A percentile compares a stretch with the other conserved stretches of the same genome.
Evolutionary conservation across 345 rosid genomes (phyloP).

Genomic region (Arabidopsis arenosa): DNA sequence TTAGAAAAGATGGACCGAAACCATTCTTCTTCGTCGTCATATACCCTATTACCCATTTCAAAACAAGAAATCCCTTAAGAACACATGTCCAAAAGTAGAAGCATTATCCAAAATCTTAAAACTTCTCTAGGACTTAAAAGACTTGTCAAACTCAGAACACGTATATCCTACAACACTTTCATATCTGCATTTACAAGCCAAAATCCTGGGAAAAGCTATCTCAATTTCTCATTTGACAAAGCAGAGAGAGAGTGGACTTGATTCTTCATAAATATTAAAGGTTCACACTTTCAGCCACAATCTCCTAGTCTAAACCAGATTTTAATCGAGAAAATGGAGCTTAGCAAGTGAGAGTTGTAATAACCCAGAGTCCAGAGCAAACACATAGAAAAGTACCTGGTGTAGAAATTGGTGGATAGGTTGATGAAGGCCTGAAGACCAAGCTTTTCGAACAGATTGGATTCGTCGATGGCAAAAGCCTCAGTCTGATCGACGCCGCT

Average conservation of each 20-base stretch:
- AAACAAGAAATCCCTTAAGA: background rate
- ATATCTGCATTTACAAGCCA: background rate
- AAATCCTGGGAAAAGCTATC: background rate
- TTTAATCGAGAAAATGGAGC: background rate
- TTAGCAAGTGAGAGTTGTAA: background rate
- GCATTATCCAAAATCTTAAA: background rate
- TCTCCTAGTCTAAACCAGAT: background rate
- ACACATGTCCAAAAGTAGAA: background rate
- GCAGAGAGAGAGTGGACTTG: background rate
- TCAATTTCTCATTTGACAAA: slow-evolving; percentile 1
- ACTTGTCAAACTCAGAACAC: background rate
- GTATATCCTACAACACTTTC: background rate
- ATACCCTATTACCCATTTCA: slow-evolving; percentile 62
- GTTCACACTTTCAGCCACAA: background rate
- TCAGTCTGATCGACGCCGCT: slow-evolving; percentile 80
- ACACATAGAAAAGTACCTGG: slow-evolving; percentile 49
- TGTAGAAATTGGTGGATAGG: slow-evolving; percentile 92
- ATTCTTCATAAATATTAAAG: background rate
- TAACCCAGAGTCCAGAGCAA: background rate
- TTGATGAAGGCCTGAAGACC: slow-evolving; percentile 83
- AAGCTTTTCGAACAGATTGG: slow-evolving; percentile 74
- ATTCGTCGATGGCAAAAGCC: slow-evolving; percentile 78
- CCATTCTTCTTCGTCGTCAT: slow-evolving; percentile 88
- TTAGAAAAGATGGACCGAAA: slow-evolving; percentile 72
- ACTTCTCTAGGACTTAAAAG: background rate